Conservation (phyloP, 2,329 filamentous ascomycete genomes). For the Chrysosporium keratinophilum region DNA sequence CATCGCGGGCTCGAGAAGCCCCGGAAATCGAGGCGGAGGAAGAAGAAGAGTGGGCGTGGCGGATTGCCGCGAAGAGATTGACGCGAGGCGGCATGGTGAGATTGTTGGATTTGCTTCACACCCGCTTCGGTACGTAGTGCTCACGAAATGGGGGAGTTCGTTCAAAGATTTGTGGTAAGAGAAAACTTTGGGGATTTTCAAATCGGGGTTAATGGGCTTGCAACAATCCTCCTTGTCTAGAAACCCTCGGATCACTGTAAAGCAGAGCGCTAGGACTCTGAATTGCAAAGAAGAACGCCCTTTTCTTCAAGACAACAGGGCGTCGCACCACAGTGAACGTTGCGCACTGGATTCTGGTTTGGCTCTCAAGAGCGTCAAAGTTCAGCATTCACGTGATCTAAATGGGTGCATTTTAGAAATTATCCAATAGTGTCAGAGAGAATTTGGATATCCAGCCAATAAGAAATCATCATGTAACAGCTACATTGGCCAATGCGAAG, state of each 20-base stretch:
- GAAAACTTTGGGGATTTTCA: too few relatives aligned
- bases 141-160: too few relatives aligned
- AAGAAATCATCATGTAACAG: background rate
- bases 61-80: constrained; percentile 10
- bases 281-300: too few relatives aligned
- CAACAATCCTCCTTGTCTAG: too few relatives aligned
- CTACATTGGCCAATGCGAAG: too few relatives aligned
- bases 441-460: background rate
- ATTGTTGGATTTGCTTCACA: background rate
- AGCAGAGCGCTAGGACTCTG: too few relatives aligned
- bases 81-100: constrained; percentile 12
- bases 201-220: too few relatives aligned
- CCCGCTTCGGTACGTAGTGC: too few relatives aligned
- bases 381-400: background rate
- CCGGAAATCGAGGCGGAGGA: background rate
- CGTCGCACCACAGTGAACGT: background rate
- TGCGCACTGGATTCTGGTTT: background rate
- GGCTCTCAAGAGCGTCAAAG: background rate
- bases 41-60: constrained; percentile 4
- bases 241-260: too few relatives aligned
- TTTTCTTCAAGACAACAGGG: background rate
- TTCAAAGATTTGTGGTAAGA: too few relatives aligned
- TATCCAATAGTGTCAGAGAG: background rate
- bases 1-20: background rate
- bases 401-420: background rate